Base-by-base conservation (phyloP, 108 stramenopile species). In the Cyclotella atomus region DNA sequence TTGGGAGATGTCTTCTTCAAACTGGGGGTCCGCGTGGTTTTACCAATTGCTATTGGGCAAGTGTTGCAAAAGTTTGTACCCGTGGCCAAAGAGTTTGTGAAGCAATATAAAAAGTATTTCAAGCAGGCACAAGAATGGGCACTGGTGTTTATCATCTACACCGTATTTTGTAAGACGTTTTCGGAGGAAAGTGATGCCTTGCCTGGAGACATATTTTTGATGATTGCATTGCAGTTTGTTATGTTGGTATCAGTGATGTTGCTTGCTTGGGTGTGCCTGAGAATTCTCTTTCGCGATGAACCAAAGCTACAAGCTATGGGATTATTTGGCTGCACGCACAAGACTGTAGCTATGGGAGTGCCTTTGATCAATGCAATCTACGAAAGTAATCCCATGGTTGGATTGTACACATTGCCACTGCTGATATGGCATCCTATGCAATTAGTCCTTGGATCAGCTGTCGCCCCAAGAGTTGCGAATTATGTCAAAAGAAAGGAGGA, bases 341-440 rank as follows among this genome's bases (percentile, higher is more conserved):
- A 91, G 56, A 91, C 88, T 24, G 79, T 92, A 19, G 80, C 88
- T 12, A 68, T 92, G 84, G 91, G 91, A 14, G 77, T 92, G 23
- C 89, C 91, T 10, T 57, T 92, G 34, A 92, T 92, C 41, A 83
- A 75, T 55, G 84, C 89, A 25, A 74, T 92, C 27, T 92, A 87
- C 55, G 85, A 82, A 52, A 77, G 60, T 24, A 70, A 75, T 53
- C 64, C 77, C 16, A 46, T 76, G 16, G 59, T 84, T 21, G 89
- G 83, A 1, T 32, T 84, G 43, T 92, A 89, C 52, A 85, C 83
- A 8, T 65, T 92, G 12, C 91, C 91, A 25, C 36, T 92, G 43
- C 41, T 92, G 30, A 82, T 92, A 49, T 92, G 87, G 87, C 85
- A 92, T 78, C 87, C 89, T 10, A 77, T 85, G 84, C 87, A 89